A percentile compares a stretch with the other conserved stretches of the same genome.
Evolutionary conservation across 2,329 filamentous ascomycete species (phyloP).

Genomic region (Diaporthe citriasiana): DNA sequence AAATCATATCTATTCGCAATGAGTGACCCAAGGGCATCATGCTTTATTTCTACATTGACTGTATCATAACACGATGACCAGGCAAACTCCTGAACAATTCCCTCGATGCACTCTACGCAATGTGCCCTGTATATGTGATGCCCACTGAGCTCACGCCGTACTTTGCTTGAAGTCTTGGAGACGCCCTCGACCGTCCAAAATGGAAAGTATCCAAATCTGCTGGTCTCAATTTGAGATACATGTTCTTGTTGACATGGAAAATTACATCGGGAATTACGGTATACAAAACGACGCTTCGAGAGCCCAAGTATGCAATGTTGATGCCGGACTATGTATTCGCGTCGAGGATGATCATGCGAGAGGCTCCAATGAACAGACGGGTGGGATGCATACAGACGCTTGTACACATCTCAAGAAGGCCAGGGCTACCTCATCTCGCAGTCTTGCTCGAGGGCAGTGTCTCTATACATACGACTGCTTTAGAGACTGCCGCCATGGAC

Average conservation of each 20-base stretch:
- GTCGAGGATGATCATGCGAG: not conserved
- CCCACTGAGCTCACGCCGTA: not conserved
- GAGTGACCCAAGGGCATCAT: not conserved
- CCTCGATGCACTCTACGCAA: too few species aligned
- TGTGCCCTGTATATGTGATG: accelerated
- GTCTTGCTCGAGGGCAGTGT: not conserved
- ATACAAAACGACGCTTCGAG: not conserved
- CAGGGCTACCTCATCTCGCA: not conserved
- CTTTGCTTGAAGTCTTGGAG: not conserved
- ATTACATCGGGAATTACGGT: accelerated
- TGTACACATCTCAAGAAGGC: not conserved
- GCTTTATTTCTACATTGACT: too few species aligned
- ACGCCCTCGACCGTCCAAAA: accelerated
- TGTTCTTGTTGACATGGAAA: not conserved
- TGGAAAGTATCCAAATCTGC: too few species aligned
- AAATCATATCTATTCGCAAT: not conserved
- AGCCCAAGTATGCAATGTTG: not conserved
- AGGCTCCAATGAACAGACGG: not conserved
- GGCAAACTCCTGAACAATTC: not conserved
- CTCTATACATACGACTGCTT: not conserved
- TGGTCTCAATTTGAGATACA: not conserved
- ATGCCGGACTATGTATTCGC: not conserved
- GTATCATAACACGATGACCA: not conserved
- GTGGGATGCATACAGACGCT: not conserved
- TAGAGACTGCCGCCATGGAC: not conserved